Conservation (phyloP, 179 eudicot genomes). For the Carnegiea gigantea region DNA sequence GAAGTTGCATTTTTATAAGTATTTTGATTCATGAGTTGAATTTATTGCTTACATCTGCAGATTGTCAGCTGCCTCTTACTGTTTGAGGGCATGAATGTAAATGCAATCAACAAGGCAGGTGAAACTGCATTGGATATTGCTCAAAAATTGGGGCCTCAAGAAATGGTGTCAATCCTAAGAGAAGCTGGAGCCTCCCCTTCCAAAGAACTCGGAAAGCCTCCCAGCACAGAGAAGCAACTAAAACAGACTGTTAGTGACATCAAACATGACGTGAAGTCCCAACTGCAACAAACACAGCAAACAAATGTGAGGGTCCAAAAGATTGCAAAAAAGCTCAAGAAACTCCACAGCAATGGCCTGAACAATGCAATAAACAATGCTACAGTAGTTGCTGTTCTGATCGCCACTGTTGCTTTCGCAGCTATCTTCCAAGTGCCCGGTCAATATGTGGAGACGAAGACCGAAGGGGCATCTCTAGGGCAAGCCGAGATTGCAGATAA, state of each 20-base stretch:
- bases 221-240: constrained; percentile 70
- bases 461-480: constrained; percentile 49
- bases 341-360: constrained; percentile 80
- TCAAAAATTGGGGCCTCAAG: constrained; percentile 63
- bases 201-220: constrained; percentile 66
- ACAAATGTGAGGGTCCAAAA: constrained; percentile 69
- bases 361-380: constrained; percentile 86
- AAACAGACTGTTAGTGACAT: constrained; percentile 93
- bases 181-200: constrained; percentile 65
- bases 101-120: constrained; percentile 61
- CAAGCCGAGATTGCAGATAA: constrained; percentile 66
- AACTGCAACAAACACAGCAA: constrained; percentile 81
- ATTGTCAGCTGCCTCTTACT: constrained; percentile 56
- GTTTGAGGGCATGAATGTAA: constrained; percentile 54
- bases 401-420: constrained; percentile 95
- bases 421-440: constrained; percentile 94
- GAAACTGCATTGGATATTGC: constrained; percentile 88
- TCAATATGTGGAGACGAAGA: constrained; percentile 41
- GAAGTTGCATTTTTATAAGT: not conserved
- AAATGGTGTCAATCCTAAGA: constrained; percentile 42
- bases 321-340: constrained; percentile 74
- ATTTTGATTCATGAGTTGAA: constrained; percentile 6
- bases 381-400: constrained; percentile 89
- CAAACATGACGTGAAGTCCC: constrained; percentile 81
- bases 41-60: constrained; percentile 37